Conservation (phyloP, 169 alveolate genomes). For the Eimeria praecox region DNA sequence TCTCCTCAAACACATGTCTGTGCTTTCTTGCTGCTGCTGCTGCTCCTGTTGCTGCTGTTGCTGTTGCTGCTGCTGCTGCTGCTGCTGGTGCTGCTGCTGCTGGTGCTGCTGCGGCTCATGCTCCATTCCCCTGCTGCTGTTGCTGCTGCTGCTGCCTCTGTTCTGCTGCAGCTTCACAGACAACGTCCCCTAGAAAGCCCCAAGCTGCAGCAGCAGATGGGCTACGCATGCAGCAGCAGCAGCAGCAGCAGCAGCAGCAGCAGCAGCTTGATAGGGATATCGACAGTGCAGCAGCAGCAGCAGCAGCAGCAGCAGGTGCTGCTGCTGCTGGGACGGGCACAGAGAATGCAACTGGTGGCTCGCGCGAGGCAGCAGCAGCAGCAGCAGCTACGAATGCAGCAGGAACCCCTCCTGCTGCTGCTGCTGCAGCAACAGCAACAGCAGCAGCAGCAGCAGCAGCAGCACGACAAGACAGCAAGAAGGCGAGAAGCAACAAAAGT, state of each 20-base stretch:
- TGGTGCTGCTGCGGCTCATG: not conserved
- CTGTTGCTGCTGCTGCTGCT: constrained; percentile 12
- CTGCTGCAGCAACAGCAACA: not conserved
- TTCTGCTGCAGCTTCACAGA: not conserved
- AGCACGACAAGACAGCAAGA: not conserved
- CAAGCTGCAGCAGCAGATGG: not conserved
- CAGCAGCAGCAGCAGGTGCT: not conserved
- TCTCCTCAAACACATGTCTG: not conserved
- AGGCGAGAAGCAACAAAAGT: not conserved
- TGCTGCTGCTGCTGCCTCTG: not conserved
- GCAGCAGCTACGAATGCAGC: constrained; percentile 24
- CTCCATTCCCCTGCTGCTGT: not conserved
- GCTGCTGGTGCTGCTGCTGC: constrained; percentile 50
- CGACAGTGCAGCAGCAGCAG: constrained; percentile 3
- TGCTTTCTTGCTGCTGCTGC: constrained; percentile 19
- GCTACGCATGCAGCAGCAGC: not conserved
- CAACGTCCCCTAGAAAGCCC: not conserved
- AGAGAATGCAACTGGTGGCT: not conserved
- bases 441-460: not conserved
- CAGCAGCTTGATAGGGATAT: too few relatives aligned
- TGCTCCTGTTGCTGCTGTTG: constrained; percentile 38
- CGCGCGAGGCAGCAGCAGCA: not conserved
- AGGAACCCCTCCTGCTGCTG: not conserved
- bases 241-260: constrained; percentile 19
- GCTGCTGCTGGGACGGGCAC: not conserved